Conservation (phyloP, 2,329 filamentous ascomycete species). For the Tolypocladium endophyticum region DNA sequence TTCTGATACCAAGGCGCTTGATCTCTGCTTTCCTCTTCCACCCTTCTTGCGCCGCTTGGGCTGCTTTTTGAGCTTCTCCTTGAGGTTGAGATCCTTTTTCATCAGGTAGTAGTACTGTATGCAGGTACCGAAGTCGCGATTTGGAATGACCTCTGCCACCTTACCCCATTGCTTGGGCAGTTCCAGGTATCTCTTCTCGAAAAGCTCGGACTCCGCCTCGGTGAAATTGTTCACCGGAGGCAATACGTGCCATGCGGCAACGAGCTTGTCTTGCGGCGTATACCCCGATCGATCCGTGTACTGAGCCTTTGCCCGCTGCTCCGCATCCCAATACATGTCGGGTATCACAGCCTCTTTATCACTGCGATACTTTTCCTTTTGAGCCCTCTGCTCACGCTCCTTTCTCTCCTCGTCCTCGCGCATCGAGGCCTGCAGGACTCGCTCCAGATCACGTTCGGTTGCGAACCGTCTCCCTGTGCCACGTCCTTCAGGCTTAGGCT, state of each 20-base stretch:
- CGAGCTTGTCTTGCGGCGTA: constrained; percentile 53
- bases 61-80: constrained; percentile 62
- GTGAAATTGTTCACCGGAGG: constrained; percentile 68
- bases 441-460: constrained; percentile 63
- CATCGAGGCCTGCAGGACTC: constrained; percentile 61
- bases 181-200: constrained; percentile 66
- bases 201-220: constrained; percentile 55
- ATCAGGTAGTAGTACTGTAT: constrained; percentile 82
- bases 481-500: constrained; percentile 46
- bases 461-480: constrained; percentile 47
- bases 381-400: constrained; percentile 53
- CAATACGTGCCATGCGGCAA: constrained; percentile 61
- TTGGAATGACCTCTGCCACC: constrained; percentile 56
- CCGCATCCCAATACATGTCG: constrained; percentile 53
- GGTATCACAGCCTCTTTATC: constrained; percentile 70
- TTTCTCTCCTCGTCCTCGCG: constrained; percentile 59
- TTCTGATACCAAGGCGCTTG: constrained; percentile 57
- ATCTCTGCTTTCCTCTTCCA: constrained; percentile 45
- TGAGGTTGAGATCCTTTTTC: constrained; percentile 64
- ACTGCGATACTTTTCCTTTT: constrained; percentile 60
- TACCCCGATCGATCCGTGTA: constrained; percentile 59
- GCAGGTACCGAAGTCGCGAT: constrained; percentile 65
- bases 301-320: constrained; percentile 45
- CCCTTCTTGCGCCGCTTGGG: constrained; percentile 48
- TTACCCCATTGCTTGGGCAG: constrained; percentile 75